Evolutionary conservation across 2,329 filamentous ascomycete genomes (phyloP).

Genomic region (Scleromitrula shiraiana): DNA sequence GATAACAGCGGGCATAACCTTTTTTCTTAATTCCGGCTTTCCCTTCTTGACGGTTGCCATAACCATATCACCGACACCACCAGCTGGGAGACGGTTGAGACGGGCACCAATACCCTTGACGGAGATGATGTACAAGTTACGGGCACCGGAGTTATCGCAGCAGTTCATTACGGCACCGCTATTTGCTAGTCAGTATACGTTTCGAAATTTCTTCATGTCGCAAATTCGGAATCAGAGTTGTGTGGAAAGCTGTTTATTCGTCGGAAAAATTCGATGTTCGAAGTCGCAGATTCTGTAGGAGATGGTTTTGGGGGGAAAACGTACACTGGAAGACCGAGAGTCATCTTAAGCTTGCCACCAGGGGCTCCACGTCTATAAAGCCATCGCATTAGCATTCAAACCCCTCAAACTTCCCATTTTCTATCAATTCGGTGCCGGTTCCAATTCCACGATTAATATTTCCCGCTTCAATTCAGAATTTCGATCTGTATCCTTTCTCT

Average conservation of each 20-base stretch:
- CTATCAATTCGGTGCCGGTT: not conserved
- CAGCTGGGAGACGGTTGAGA: constrained; percentile 93
- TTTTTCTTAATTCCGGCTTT: constrained; percentile 99
- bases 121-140: constrained; percentile 99
- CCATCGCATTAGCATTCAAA: constrained; percentile 15
- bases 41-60: constrained; percentile 99
- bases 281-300: constrained; percentile 22
- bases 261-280: constrained; percentile 17
- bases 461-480: not conserved
- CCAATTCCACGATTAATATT: not conserved
- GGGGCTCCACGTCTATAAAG: constrained; percentile 69
- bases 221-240: not conserved
- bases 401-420: not conserved
- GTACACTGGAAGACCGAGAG: constrained; percentile 99
- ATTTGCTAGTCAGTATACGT: constrained; percentile 12
- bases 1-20: constrained; percentile 99
- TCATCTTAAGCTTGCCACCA: constrained; percentile 99
- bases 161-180: constrained; percentile 99
- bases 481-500: no score
- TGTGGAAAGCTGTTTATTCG: not conserved
- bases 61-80: constrained; percentile 99
- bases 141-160: constrained; percentile 97
- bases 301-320: constrained; percentile 35
- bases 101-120: constrained; percentile 98
- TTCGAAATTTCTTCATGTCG: not conserved